Conservation (phyloP, 352 stramenopile genomes). For the Globisporangium spinosum region DNA sequence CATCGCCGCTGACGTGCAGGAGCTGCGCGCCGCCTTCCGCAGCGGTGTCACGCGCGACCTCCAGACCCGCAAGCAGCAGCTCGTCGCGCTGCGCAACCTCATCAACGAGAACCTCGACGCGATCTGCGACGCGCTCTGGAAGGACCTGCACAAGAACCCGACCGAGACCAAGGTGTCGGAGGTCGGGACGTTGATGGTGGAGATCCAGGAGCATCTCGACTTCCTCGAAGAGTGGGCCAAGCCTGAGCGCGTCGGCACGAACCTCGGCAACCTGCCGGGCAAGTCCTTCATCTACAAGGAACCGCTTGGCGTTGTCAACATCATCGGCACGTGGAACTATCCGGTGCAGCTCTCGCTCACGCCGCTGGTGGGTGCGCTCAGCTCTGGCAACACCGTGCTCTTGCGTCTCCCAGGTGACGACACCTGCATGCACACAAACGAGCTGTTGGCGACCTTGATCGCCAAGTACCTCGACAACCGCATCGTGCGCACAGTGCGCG, state of each 20-base stretch:
- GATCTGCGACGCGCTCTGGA: constrained; percentile 49
- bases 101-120: constrained; percentile 43
- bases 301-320: constrained; percentile 76
- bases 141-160: constrained; percentile 64
- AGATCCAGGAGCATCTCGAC: constrained; percentile 69
- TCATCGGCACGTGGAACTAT: constrained; percentile 92
- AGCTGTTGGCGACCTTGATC: constrained; percentile 45
- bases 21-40: constrained; percentile 48
- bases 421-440: constrained; percentile 46
- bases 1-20: constrained; percentile 43
- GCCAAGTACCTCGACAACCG: constrained; percentile 56
- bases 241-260: constrained; percentile 48
- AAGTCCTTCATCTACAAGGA: constrained; percentile 52
- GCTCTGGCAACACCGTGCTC: constrained; percentile 90
- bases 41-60: constrained; percentile 44
- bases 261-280: constrained; percentile 49
- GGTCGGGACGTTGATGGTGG: constrained; percentile 37
- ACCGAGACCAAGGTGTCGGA: constrained; percentile 66
- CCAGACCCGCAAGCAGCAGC: constrained; percentile 31
- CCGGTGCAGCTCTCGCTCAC: constrained; percentile 72
- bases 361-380: constrained; percentile 76
- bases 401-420: constrained; percentile 90
- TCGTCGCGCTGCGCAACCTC: constrained; percentile 43
- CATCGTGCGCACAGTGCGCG: constrained; percentile 76
- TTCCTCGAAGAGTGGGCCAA: constrained; percentile 54